A percentile compares a stretch with the other conserved stretches of the same genome.
Conservation (phyloP, 345 rosid genomes). For the Leavenworthia alabamica region DNA sequence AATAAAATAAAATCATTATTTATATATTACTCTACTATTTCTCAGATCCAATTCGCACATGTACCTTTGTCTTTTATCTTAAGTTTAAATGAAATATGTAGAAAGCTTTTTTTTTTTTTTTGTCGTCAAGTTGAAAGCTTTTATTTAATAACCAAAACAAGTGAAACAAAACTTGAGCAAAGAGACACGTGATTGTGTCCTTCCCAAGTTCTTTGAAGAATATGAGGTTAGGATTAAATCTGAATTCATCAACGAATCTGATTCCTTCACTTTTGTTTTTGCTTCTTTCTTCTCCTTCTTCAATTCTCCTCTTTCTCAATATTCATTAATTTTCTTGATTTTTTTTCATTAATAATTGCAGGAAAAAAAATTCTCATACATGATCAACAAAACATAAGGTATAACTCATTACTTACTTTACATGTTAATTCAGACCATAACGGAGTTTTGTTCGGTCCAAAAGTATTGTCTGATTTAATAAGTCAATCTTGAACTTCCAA, state of each 20-base stretch:
- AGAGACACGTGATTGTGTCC: conserved; percentile 13
- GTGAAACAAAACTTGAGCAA: background rate
- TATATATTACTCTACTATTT: too few species aligned
- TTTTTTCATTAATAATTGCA: background rate
- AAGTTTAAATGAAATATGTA: too few species aligned
- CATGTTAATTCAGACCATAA: background rate
- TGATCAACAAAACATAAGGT: background rate
- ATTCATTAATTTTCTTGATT: background rate
- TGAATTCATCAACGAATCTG: conserved; percentile 28
- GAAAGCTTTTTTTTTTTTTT: too few species aligned
- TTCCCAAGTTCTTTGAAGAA: conserved; percentile 12
- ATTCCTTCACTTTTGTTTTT: conserved; percentile 28
- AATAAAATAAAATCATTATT: too few species aligned
- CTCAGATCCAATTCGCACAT: too few species aligned
- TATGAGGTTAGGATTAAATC: conserved; percentile 26
- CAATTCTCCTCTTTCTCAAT: background rate
- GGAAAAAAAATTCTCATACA: background rate
- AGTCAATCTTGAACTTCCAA: background rate
- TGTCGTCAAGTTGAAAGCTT: too few species aligned
- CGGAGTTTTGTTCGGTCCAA: background rate
- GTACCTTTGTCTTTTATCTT: too few species aligned
- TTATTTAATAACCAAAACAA: too few species aligned
- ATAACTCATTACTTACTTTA: background rate
- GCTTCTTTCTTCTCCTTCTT: conserved; percentile 20
- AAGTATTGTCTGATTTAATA: background rate